Evolutionary conservation across 78 protist genomes (phyloP).

Genomic region (Pigoraptor vietnamica): DNA sequence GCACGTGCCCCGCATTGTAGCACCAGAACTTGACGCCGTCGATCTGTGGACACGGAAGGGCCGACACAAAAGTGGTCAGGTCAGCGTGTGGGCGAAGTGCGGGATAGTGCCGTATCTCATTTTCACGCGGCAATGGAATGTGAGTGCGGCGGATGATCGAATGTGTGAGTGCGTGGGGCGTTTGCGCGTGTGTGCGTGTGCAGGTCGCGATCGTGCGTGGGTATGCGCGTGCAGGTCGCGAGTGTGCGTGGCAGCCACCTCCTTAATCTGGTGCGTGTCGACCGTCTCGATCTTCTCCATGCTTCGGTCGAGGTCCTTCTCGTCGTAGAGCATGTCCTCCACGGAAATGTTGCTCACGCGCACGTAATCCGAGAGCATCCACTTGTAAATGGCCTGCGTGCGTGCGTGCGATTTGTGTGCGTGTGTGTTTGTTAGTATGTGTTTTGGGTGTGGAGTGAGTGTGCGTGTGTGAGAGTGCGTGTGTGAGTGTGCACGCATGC

Average conservation of each 20-base stretch:
- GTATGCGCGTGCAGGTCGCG: too few species aligned
- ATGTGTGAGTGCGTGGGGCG: too few species aligned
- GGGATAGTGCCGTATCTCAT: not conserved
- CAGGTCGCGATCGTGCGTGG: too few species aligned
- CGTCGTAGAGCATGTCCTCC: slow-evolving; percentile 57
- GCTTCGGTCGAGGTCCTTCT: slow-evolving; percentile 52
- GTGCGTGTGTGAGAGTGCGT: too few species aligned
- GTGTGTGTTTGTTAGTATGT: too few species aligned
- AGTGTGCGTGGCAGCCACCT: too few species aligned
- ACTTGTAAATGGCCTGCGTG: not conserved
- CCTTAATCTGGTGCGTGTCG: slow-evolving; percentile 71
- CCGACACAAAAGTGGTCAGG: not conserved
- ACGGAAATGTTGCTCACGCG: slow-evolving; percentile 28
- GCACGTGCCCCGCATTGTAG: slow-evolving; percentile 95
- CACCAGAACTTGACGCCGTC: slow-evolving; percentile 55
- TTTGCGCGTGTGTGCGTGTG: too few species aligned
- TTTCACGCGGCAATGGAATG: not conserved
- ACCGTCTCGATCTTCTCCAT: slow-evolving; percentile 55
- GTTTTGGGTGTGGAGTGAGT: not conserved
- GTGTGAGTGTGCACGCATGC: not conserved
- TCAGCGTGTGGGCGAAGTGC: not conserved
- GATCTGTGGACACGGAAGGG: not conserved
- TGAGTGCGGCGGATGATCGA: not conserved
- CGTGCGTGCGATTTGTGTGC: too few species aligned
- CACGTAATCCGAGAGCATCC: not conserved